Evolutionary conservation across 306 rosid species (phyloP).

Genomic region (Pterocarpus macrocarpus): DNA sequence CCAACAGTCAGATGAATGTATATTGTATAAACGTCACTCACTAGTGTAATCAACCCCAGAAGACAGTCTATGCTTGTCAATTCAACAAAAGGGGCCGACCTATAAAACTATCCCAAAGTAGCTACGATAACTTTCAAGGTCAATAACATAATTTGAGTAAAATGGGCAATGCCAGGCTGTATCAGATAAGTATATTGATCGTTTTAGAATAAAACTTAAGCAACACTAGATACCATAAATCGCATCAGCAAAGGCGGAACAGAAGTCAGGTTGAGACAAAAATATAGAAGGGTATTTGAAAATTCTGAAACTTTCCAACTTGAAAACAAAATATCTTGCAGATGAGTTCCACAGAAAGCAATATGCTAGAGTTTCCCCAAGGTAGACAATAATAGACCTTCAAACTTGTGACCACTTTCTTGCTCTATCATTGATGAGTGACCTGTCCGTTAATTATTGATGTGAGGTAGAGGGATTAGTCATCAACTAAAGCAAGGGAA

Average conservation of each 20-base stretch:
- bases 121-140: background rate
- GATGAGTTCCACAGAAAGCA: constrained; percentile 10
- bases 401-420: constrained; percentile 10
- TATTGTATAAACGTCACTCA: too few species aligned
- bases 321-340: constrained; percentile 29
- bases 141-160: constrained; percentile 38
- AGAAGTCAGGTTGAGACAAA: background rate
- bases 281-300: background rate
- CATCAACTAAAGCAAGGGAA: constrained; percentile 31
- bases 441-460: constrained; percentile 33
- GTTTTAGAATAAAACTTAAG: background rate
- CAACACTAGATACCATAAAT: background rate
- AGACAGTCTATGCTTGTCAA: too few species aligned
- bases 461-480: background rate
- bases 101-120: too few species aligned
- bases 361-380: constrained; percentile 10
- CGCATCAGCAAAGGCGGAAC: background rate
- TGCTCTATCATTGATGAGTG: constrained; percentile 15
- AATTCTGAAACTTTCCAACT: constrained; percentile 10
- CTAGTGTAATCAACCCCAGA: too few species aligned
- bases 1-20: too few species aligned
- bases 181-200: background rate
- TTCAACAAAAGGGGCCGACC: too few species aligned
- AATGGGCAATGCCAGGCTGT: constrained; percentile 53
- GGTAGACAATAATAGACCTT: background rate